Evolutionary conservation across 441 rosid species (phyloP).

Genomic region (Hura crepitans): DNA sequence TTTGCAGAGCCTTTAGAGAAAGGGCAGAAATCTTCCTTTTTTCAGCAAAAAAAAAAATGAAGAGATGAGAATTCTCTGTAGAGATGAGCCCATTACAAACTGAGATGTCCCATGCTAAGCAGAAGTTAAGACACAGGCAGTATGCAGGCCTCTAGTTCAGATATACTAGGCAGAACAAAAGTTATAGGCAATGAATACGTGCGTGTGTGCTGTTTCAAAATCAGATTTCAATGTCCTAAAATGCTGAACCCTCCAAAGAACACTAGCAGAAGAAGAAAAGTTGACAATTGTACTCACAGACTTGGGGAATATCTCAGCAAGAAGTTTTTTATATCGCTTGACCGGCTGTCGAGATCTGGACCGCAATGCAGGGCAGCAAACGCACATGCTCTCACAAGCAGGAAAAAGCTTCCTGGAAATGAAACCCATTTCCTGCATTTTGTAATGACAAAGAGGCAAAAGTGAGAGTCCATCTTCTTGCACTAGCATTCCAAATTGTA

Average conservation of each 20-base stretch:
- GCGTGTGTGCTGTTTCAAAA: not conserved
- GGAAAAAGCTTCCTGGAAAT: slow-evolving; percentile 92
- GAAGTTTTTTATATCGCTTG: slow-evolving; percentile 91
- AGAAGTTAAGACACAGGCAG: not conserved
- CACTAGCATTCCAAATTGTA: not conserved
- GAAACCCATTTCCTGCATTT: slow-evolving; percentile 71
- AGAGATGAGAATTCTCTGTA: not conserved
- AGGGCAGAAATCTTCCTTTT: not conserved
- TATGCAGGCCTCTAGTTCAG: not conserved
- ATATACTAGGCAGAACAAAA: not conserved
- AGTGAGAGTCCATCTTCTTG: not conserved
- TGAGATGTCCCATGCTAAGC: not conserved
- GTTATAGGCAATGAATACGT: not conserved
- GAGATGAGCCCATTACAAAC: not conserved
- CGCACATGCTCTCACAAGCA: slow-evolving; percentile 95
- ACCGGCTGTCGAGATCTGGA: slow-evolving; percentile 98
- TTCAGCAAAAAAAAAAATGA: not conserved
- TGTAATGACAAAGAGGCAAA: slow-evolving; percentile 16
- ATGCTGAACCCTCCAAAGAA: slow-evolving; percentile 6
- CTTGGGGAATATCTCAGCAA: slow-evolving; percentile 88
- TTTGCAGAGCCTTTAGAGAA: not conserved
- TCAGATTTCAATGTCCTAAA: not conserved
- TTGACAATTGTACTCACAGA: slow-evolving; percentile 47
- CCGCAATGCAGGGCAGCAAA: slow-evolving; percentile 98
- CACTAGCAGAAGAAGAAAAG: not conserved